Conservation (phyloP, 2,329 filamentous ascomycete species). For the Aureobasidium sp. region DNA sequence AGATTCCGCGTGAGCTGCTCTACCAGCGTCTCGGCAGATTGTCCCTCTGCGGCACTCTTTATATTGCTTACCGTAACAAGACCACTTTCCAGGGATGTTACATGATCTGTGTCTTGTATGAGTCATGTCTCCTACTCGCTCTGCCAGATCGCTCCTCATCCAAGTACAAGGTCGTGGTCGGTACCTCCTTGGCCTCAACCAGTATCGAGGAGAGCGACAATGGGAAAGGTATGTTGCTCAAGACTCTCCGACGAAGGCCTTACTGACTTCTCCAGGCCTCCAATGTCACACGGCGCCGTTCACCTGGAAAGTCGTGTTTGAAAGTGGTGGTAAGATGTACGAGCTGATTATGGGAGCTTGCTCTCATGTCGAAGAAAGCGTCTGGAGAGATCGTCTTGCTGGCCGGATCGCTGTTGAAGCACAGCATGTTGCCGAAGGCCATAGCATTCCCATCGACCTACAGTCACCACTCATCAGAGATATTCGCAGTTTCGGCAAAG, state of each 20-base stretch:
- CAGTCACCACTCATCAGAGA: slow-evolving; percentile 60
- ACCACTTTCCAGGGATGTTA: slow-evolving; percentile 66
- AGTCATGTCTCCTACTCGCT: slow-evolving; percentile 69
- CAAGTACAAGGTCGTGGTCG: slow-evolving; percentile 65
- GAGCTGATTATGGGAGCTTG: slow-evolving; percentile 85
- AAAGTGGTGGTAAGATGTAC: slow-evolving; percentile 65
- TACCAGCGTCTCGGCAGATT: slow-evolving; percentile 75
- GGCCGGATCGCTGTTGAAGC: slow-evolving; percentile 42
- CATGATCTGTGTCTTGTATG: slow-evolving; percentile 78
- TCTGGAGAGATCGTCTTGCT: slow-evolving; percentile 66
- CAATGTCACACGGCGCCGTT: slow-evolving; percentile 80
- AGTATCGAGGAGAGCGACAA: slow-evolving; percentile 67
- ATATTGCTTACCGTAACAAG: slow-evolving; percentile 71
- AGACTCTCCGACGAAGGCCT: neutral
- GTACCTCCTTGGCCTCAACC: slow-evolving; percentile 58
- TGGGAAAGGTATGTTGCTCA: slow-evolving; percentile 47
- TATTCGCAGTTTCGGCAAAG: slow-evolving; percentile 64
- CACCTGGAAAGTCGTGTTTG: slow-evolving; percentile 88
- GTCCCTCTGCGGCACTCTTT: slow-evolving; percentile 70
- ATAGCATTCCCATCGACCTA: slow-evolving; percentile 39
- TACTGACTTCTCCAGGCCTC: slow-evolving; percentile 49
- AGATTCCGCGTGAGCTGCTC: slow-evolving; percentile 31
- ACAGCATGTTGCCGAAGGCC: slow-evolving; percentile 42
- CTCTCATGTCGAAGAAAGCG: slow-evolving; percentile 66
- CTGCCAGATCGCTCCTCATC: slow-evolving; percentile 54